Conservation (phyloP, 805 yeast species). For the Candida namnaoensis region DNA sequence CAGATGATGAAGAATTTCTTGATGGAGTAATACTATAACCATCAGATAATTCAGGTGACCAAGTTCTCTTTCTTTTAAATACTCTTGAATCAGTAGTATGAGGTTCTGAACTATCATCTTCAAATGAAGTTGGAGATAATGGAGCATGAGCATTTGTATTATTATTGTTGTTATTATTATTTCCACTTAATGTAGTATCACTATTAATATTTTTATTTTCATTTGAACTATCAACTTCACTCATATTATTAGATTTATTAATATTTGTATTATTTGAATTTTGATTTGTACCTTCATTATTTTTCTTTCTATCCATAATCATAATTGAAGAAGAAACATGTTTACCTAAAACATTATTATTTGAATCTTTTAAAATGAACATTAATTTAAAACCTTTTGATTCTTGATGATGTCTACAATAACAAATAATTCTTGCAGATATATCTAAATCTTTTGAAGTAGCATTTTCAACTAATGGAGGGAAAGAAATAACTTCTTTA, state of each 20-base stretch:
- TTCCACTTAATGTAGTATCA: constrained; percentile 1
- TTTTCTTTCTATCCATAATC: constrained; percentile 88
- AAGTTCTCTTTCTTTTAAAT: constrained; percentile 37
- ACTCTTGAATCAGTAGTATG: constrained; percentile 31
- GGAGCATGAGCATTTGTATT: constrained; percentile 17
- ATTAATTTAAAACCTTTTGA: constrained; percentile 74
- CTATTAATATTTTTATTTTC: background rate
- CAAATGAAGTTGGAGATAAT: constrained; percentile 55
- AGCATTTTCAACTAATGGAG: constrained; percentile 34
- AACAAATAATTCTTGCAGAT: constrained; percentile 80
- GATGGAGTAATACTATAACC: constrained; percentile 28
- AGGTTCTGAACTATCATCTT: constrained; percentile 50
- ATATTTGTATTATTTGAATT: constrained; percentile 8
- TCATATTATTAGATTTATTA: constrained; percentile 10
- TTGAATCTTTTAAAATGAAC: constrained; percentile 54
- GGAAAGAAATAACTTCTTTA: constrained; percentile 74
- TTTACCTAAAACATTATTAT: constrained; percentile 61
- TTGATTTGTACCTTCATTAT: constrained; percentile 7
- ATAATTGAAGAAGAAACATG: constrained; percentile 66
- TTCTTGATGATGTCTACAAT: constrained; percentile 92
- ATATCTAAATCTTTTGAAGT: constrained; percentile 32
- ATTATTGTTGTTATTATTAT: constrained; percentile 1
- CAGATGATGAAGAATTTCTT: constrained; percentile 25
- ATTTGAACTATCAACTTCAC: constrained; percentile 3
- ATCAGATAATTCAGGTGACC: constrained; percentile 22